A percentile compares a stretch with the other conserved stretches of the same genome.
These are phyloP conservation scores for Chionographis japonica DNA, from an alignment of 106 monocot species.

Conservation along the genomic window DNA sequence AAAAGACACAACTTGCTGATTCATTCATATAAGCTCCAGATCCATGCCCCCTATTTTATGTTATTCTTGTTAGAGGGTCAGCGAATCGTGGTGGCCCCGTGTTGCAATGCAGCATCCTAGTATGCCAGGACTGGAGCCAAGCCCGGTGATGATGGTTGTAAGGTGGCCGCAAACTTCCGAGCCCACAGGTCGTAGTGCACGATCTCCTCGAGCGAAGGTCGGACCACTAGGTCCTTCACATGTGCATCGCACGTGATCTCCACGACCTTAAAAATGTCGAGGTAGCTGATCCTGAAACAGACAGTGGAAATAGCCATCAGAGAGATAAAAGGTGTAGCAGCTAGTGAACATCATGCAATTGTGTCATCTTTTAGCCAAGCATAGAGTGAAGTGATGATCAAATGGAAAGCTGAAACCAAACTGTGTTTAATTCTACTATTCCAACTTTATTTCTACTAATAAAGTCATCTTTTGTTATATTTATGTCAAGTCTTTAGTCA, in stretches of 20 bases:
- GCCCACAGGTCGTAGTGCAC: conserved; percentile 75
- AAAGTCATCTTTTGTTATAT: too few relatives aligned
- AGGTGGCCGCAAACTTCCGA: conserved; percentile 31
- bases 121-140: conserved; percentile 33
- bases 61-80: too few relatives aligned
- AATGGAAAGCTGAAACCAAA: too few relatives aligned
- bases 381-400: too few relatives aligned
- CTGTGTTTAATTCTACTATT: too few relatives aligned
- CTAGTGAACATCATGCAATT: background rate
- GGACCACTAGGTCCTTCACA: conserved; percentile 37
- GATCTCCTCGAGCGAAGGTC: conserved; percentile 71
- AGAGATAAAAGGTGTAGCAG: background rate
- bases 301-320: background rate
- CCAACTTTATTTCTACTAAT: too few relatives aligned
- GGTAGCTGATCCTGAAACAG: conserved; percentile 52
- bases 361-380: too few relatives aligned
- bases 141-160: conserved; percentile 31
- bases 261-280: conserved; percentile 72
- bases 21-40: too few relatives aligned
- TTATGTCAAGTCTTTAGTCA: too few relatives aligned
- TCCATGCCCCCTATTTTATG: too few relatives aligned
- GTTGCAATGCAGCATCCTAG: background rate
- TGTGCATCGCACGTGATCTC: conserved; percentile 66
- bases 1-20: too few relatives aligned
- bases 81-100: too few relatives aligned